Percentiles rank a stretch among this genome's conserved stretches.
Conservation (phyloP, 2,329 filamentous ascomycete genomes). For the Monosporascus sp. region DNA sequence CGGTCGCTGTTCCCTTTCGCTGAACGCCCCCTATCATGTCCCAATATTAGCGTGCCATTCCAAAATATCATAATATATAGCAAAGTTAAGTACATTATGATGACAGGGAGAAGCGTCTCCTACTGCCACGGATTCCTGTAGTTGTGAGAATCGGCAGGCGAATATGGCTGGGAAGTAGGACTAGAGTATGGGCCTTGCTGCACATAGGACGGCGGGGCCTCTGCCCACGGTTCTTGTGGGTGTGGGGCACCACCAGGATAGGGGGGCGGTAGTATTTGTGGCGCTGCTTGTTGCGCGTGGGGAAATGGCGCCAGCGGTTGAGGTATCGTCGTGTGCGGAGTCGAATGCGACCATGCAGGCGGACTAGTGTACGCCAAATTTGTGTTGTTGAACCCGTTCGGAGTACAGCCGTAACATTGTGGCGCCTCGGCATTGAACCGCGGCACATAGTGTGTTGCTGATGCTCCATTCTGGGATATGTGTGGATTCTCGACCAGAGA, state of each 20-base stretch:
- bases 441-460: slow-evolving; percentile 8
- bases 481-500: slow-evolving; percentile 4
- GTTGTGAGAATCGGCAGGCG: slow-evolving; percentile 3
- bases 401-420: slow-evolving; percentile 9
- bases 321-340: slow-evolving; percentile 2
- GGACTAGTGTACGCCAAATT: slow-evolving; percentile 7
- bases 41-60: no score
- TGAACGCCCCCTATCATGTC: no score
- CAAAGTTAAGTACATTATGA: not conserved
- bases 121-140: slow-evolving; percentile 2
- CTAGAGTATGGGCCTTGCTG: slow-evolving; percentile 8
- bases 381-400: slow-evolving; percentile 8
- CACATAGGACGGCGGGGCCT: slow-evolving; percentile 8
- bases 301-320: slow-evolving; percentile 9
- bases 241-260: not conserved
- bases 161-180: slow-evolving; percentile 9
- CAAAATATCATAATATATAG: no score
- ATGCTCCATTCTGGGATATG: slow-evolving; percentile 1
- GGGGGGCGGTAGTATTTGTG: not conserved
- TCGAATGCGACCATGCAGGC: slow-evolving; percentile 9
- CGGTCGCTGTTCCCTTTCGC: no score
- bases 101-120: not conserved
- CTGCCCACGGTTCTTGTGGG: slow-evolving; percentile 11
- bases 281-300: slow-evolving; percentile 7
- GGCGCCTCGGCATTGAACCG: slow-evolving; percentile 6